These are phyloP conservation scores for Ascochyta koolunga DNA, from an alignment of 2,329 filamentous ascomycete genomes.

Conservation along the genomic window DNA sequence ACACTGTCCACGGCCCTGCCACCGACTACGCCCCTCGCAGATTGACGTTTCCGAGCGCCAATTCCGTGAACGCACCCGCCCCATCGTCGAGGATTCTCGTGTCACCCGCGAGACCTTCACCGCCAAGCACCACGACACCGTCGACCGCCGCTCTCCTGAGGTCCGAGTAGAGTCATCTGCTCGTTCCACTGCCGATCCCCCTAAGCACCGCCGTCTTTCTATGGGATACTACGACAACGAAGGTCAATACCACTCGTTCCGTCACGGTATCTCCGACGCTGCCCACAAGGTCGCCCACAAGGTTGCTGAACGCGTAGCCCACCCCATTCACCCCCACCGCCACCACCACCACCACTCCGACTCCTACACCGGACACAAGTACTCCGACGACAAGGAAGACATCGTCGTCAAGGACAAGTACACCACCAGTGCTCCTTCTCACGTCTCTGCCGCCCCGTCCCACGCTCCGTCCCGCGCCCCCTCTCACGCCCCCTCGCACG, in stretches of 20 bases:
- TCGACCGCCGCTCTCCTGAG: constrained; percentile 51
- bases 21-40: constrained; percentile 63
- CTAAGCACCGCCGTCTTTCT: constrained; percentile 60
- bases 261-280: constrained; percentile 71
- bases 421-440: constrained; percentile 35
- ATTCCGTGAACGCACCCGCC: constrained; percentile 67
- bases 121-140: constrained; percentile 42
- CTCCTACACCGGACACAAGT: constrained; percentile 44
- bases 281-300: constrained; percentile 54
- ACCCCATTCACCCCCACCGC: constrained; percentile 66
- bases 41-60: constrained; percentile 65
- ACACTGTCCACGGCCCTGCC: constrained; percentile 55
- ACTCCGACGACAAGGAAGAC: constrained; percentile 51
- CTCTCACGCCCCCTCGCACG: constrained; percentile 4
- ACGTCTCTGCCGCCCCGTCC: constrained; percentile 26
- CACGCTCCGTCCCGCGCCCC: constrained; percentile 5
- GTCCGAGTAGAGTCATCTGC: constrained; percentile 58
- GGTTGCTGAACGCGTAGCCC: constrained; percentile 66
- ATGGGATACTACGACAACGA: constrained; percentile 85
- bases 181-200: constrained; percentile 59
- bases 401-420: constrained; percentile 56
- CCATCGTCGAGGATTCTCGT: constrained; percentile 55
- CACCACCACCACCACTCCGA: constrained; percentile 53
- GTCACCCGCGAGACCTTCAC: constrained; percentile 47
- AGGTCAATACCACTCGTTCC: constrained; percentile 76